phyloP scores from a whole-genome alignment of 2,329 filamentous ascomycete species.

The Fusarium azukiicola region DNA sequence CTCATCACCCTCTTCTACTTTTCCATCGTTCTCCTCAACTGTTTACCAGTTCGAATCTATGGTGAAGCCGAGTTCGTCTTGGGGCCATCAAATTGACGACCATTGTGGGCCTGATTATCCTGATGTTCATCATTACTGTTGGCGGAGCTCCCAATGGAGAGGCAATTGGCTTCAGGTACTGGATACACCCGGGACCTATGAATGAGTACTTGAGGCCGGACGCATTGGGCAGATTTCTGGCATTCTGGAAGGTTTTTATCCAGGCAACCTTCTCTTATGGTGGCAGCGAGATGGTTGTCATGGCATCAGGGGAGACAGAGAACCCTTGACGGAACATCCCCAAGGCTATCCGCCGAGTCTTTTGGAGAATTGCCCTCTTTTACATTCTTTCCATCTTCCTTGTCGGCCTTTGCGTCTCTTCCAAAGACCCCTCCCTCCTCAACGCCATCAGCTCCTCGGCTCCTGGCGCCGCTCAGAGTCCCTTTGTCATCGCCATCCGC shows the following conservation, averaged over 20 bases:
- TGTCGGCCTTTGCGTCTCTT: constrained; percentile 82
- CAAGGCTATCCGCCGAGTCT: constrained; percentile 80
- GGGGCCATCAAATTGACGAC: constrained; percentile 79
- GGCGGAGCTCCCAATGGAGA: constrained; percentile 75
- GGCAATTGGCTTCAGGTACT: constrained; percentile 66
- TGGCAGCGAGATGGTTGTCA: constrained; percentile 81
- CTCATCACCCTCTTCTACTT: constrained; percentile 36
- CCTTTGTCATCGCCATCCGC: constrained; percentile 84
- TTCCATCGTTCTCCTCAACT: constrained; percentile 39
- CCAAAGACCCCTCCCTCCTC: constrained; percentile 81
- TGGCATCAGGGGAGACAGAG: constrained; percentile 83
- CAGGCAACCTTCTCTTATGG: constrained; percentile 82
- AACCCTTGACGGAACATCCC: constrained; percentile 84
- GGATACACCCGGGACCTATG: constrained; percentile 67
- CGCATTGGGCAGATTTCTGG: constrained; percentile 75
- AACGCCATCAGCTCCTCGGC: constrained; percentile 75
- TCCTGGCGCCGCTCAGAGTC: constrained; percentile 65
- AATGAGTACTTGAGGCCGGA: constrained; percentile 72
- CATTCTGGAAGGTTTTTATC: constrained; percentile 78
- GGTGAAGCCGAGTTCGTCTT: constrained; percentile 81
- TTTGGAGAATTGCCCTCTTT: constrained; percentile 82
- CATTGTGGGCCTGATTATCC: constrained; percentile 77
- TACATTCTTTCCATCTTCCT: constrained; percentile 82
- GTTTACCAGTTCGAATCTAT: constrained; percentile 36
- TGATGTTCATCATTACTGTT: constrained; percentile 69